Conservation (phyloP, 192 early-diverging fungal genomes). For the Coemansia sp. region DNA sequence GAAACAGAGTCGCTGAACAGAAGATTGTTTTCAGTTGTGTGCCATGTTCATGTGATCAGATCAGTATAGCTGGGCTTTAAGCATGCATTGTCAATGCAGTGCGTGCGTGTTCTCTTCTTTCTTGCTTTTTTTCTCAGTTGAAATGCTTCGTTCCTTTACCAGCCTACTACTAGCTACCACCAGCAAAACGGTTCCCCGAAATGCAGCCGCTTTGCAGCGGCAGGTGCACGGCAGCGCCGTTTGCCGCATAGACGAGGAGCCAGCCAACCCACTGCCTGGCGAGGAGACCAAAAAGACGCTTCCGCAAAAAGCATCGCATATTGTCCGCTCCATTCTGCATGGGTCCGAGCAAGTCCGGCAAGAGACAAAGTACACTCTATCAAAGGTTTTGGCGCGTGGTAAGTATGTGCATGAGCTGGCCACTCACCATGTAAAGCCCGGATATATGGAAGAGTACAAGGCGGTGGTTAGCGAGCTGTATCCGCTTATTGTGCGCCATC, state of each 20-base stretch:
- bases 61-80: too few species aligned
- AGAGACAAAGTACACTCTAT: constrained; percentile 63
- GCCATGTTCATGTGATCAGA: too few species aligned
- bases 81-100: too few species aligned
- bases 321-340: constrained; percentile 71
- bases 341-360: constrained; percentile 63
- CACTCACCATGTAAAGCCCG: constrained; percentile 82
- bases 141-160: constrained; percentile 10
- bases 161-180: constrained; percentile 1
- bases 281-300: constrained; percentile 46
- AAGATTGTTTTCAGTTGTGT: background rate
- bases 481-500: constrained; percentile 72
- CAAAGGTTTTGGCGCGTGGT: constrained; percentile 74
- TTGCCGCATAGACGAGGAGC: constrained; percentile 6
- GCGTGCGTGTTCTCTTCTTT: background rate
- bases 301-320: constrained; percentile 54
- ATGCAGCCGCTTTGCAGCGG: background rate
- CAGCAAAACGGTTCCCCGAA: background rate
- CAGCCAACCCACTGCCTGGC: background rate
- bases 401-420: constrained; percentile 90
- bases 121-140: background rate
- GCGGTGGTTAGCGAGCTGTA: constrained; percentile 73
- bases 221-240: background rate
- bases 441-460: constrained; percentile 82
- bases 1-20: background rate